phyloP scores from a whole-genome alignment of 176 grass and related monocot species.

The Elymus sibiricus region DNA sequence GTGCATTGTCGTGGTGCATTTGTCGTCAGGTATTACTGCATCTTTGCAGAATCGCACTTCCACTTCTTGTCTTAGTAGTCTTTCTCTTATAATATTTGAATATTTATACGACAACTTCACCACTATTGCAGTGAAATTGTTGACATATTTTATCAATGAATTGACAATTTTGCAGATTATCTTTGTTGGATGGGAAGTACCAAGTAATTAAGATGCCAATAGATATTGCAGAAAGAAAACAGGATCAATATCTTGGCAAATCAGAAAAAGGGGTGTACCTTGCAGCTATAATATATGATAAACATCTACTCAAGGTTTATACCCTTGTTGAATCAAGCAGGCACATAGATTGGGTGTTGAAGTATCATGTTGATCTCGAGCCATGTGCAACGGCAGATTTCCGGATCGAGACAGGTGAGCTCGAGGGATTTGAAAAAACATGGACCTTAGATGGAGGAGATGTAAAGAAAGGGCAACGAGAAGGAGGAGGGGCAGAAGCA shows the following conservation, averaged over 20 bases:
- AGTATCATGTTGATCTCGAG: not conserved
- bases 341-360: not conserved
- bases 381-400: not conserved
- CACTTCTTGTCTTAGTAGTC: not conserved
- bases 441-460: not conserved
- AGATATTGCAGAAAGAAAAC: not conserved
- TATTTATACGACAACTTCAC: not conserved
- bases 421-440: not conserved
- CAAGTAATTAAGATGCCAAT: not conserved
- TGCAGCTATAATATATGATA: not conserved
- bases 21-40: not conserved
- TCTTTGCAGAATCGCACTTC: not conserved
- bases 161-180: not conserved
- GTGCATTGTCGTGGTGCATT: constrained; percentile 2
- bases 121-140: not conserved
- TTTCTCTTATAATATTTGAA: not conserved
- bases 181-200: not conserved
- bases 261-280: not conserved
- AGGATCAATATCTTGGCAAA: constrained; percentile 1
- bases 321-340: not conserved
- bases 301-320: not conserved
- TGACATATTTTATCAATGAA: not conserved
- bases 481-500: not conserved
- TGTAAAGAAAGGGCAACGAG: not conserved
- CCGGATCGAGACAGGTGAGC: not conserved